Evolutionary conservation across 805 yeast genomes (phyloP).

Genomic region (Wickerhamiella parazyma): DNA sequence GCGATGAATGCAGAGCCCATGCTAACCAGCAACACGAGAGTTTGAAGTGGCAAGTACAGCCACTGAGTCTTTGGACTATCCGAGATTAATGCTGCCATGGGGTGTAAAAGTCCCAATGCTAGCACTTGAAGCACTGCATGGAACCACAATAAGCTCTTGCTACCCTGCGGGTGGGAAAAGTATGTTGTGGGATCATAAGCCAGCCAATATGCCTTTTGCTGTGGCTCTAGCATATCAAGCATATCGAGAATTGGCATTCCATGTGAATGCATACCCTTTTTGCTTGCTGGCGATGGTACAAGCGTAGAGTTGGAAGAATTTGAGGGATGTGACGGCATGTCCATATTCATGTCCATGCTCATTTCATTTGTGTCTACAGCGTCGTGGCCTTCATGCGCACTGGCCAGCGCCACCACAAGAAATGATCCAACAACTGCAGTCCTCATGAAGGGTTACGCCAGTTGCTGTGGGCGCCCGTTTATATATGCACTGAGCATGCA

Average conservation of each 20-base stretch:
- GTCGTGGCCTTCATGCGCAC: slow-evolving; percentile 5
- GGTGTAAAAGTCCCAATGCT: slow-evolving; percentile 46
- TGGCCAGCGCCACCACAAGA: not conserved
- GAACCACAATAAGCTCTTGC: slow-evolving; percentile 37
- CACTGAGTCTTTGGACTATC: slow-evolving; percentile 42
- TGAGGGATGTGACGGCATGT: not conserved
- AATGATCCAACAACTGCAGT: not conserved
- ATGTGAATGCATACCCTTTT: slow-evolving; percentile 11
- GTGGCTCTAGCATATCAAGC: slow-evolving; percentile 46
- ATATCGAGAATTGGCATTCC: slow-evolving; percentile 38
- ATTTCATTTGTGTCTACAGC: not conserved
- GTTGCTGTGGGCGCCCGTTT: not conserved
- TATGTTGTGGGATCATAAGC: slow-evolving; percentile 64
- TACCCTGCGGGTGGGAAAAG: slow-evolving; percentile 35
- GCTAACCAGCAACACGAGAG: slow-evolving; percentile 36
- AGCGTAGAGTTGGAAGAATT: not conserved
- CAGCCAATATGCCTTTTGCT: slow-evolving; percentile 67
- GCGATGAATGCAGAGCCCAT: slow-evolving; percentile 41
- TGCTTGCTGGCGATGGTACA: slow-evolving; percentile 1
- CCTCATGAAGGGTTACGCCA: not conserved
- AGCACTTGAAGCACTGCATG: slow-evolving; percentile 38
- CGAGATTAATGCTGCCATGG: slow-evolving; percentile 52
- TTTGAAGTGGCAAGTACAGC: slow-evolving; percentile 39
- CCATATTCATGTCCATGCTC: not conserved
- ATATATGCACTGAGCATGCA: not conserved